Evolutionary conservation across 31 red algal species (phyloP).

Genomic region (Endocladia muricata): DNA sequence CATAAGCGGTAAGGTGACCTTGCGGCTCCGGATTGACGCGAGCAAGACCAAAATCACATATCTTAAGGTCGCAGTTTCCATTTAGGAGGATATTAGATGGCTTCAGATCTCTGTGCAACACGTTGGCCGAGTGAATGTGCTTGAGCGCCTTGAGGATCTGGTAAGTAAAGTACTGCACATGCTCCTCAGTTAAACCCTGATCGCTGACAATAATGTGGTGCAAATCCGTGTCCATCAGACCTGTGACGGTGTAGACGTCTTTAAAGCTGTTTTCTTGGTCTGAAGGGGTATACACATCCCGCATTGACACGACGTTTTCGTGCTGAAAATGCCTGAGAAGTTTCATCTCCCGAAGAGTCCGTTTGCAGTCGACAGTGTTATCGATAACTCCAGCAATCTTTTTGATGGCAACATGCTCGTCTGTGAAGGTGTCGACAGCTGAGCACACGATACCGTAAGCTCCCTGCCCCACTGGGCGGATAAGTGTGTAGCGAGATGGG

Average conservation of each 20-base stretch:
- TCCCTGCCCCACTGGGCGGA: slow-evolving; percentile 76
- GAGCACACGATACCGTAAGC: slow-evolving; percentile 93
- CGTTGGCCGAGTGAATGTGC: slow-evolving; percentile 75
- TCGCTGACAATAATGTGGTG: slow-evolving; percentile 71
- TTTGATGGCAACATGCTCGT: slow-evolving; percentile 77
- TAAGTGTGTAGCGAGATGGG: slow-evolving; percentile 53
- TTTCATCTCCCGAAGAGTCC: slow-evolving; percentile 89
- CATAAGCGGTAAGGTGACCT: slow-evolving; percentile 83
- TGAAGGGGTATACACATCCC: slow-evolving; percentile 77
- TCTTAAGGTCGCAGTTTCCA: slow-evolving; percentile 78
- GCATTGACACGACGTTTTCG: slow-evolving; percentile 85
- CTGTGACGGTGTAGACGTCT: slow-evolving; percentile 91
- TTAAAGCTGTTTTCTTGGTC: slow-evolving; percentile 56
- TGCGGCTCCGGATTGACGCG: slow-evolving; percentile 42
- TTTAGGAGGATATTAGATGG: slow-evolving; percentile 71
- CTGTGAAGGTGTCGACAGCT: slow-evolving; percentile 24
- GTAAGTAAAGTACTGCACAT: slow-evolving; percentile 73
- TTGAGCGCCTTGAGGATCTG: slow-evolving; percentile 75
- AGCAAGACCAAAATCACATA: slow-evolving; percentile 95
- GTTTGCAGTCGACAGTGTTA: slow-evolving; percentile 80
- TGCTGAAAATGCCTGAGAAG: slow-evolving; percentile 69
- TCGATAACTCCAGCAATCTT: slow-evolving; percentile 86
- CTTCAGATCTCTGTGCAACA: slow-evolving; percentile 81
- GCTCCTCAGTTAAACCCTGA: slow-evolving; percentile 60
- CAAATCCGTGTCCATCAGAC: slow-evolving; percentile 97